Conservation (phyloP, 2,329 filamentous ascomycete genomes). For the Parastagonospora nodorum region DNA sequence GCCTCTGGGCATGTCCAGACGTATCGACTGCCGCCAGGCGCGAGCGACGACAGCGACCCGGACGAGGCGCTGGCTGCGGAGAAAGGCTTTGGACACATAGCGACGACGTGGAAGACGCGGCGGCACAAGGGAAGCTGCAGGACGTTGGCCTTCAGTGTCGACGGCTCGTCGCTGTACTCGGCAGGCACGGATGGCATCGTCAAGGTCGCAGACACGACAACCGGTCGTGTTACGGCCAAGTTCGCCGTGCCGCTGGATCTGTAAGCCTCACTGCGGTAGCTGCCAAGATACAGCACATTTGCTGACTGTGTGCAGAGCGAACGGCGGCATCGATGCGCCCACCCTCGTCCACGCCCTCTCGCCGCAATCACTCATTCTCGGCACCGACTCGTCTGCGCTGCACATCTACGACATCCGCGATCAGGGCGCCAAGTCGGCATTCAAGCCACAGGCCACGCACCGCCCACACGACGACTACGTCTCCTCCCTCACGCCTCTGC, state of each 20-base stretch:
- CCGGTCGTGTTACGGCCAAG: constrained; percentile 76
- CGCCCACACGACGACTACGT: constrained; percentile 92
- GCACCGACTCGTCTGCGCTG: constrained; percentile 86
- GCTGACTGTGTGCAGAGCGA: constrained; percentile 43
- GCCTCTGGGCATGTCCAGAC: constrained; percentile 84
- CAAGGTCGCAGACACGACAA: constrained; percentile 63
- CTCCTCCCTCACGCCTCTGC: constrained; percentile 82
- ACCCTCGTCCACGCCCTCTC: constrained; percentile 82
- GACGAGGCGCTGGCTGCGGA: constrained; percentile 57
- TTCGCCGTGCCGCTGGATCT: constrained; percentile 69
- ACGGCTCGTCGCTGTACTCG: constrained; percentile 71
- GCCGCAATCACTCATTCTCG: constrained; percentile 84
- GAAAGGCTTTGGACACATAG: constrained; percentile 75
- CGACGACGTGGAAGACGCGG: constrained; percentile 82
- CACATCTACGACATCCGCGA: constrained; percentile 85
- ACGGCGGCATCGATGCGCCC: constrained; percentile 68
- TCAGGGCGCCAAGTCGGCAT: constrained; percentile 50
- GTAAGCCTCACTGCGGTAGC: constrained; percentile 23
- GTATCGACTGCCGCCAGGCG: constrained; percentile 71
- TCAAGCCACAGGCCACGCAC: constrained; percentile 74
- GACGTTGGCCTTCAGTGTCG: constrained; percentile 75
- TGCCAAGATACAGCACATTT: neutral
- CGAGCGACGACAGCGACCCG: constrained; percentile 55
- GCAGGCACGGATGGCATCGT: constrained; percentile 68
- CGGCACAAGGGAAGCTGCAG: constrained; percentile 95